phyloP scores from a whole-genome alignment of 1,284 basidiomycete genomes.

The Xerocomus tenax region DNA sequence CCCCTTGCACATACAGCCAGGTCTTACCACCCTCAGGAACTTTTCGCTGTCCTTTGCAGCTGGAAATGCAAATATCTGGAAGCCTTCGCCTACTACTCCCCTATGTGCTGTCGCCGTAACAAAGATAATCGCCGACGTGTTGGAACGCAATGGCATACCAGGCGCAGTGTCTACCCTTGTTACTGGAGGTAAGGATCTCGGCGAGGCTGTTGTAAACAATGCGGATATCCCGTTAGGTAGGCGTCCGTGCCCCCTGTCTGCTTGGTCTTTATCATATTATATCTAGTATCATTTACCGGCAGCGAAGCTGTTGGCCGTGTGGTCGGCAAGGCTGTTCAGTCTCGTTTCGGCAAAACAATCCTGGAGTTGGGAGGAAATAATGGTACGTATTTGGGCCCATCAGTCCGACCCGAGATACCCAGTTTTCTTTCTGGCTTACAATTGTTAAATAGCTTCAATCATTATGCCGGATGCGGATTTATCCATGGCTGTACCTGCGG shows the following conservation, averaged over 20 bases:
- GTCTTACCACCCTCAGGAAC: slow-evolving; percentile 53
- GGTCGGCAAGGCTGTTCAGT: slow-evolving; percentile 75
- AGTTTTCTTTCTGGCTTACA: slow-evolving; percentile 15
- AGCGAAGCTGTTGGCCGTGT: slow-evolving; percentile 80
- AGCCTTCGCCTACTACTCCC: slow-evolving; percentile 85
- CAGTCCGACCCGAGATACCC: slow-evolving; percentile 14
- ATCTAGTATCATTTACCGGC: slow-evolving; percentile 83
- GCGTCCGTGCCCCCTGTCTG: not conserved
- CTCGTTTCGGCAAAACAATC: slow-evolving; percentile 75
- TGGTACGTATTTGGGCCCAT: slow-evolving; percentile 37
- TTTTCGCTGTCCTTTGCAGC: slow-evolving; percentile 81
- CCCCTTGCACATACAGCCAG: slow-evolving; percentile 1
- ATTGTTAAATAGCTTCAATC: slow-evolving; percentile 58
- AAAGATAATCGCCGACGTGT: slow-evolving; percentile 70
- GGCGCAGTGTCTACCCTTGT: slow-evolving; percentile 78
- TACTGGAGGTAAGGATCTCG: slow-evolving; percentile 75
- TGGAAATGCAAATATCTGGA: slow-evolving; percentile 92
- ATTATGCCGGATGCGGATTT: slow-evolving; percentile 92
- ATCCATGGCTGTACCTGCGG: slow-evolving; percentile 75
- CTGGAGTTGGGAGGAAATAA: slow-evolving; percentile 96
- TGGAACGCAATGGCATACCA: slow-evolving; percentile 75
- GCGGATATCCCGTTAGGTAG: slow-evolving; percentile 63
- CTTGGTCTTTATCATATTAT: slow-evolving; percentile 1
- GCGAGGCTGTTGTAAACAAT: slow-evolving; percentile 71
- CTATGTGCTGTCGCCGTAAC: slow-evolving; percentile 83